A percentile compares a stretch with the other conserved stretches of the same genome.
These are phyloP conservation scores for Cryphonectria radicalis DNA, from an alignment of 2,329 filamentous ascomycete species.

Conservation along the genomic window DNA sequence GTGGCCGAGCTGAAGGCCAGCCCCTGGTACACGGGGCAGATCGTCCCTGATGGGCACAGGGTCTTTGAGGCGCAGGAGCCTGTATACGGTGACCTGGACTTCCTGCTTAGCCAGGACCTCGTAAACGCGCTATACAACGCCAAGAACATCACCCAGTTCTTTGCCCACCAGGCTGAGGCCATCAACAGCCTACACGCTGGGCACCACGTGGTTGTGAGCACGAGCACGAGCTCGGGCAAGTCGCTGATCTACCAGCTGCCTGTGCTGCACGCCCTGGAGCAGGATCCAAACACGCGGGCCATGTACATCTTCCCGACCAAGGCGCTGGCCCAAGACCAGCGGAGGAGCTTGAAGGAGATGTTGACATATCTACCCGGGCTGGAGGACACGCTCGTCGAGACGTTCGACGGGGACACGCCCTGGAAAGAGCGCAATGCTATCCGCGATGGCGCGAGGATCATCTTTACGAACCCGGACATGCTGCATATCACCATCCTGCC, in stretches of 20 bases:
- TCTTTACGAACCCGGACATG: slow-evolving; percentile 99
- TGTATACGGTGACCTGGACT: slow-evolving; percentile 81
- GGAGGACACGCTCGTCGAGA: slow-evolving; percentile 80
- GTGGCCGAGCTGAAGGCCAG: slow-evolving; percentile 79
- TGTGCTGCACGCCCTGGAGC: slow-evolving; percentile 83
- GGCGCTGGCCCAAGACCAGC: slow-evolving; percentile 92
- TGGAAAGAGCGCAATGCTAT: slow-evolving; percentile 79
- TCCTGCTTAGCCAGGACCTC: slow-evolving; percentile 83
- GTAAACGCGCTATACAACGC: slow-evolving; percentile 98
- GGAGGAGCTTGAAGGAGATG: slow-evolving; percentile 83
- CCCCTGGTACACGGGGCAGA: slow-evolving; percentile 89
- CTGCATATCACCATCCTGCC: slow-evolving; percentile 92
- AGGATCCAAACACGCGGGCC: slow-evolving; percentile 75
- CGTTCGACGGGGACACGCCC: slow-evolving; percentile 93
- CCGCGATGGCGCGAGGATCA: slow-evolving; percentile 85
- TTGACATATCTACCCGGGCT: slow-evolving; percentile 79
- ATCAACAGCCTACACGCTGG: slow-evolving; percentile 86
- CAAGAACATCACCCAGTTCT: slow-evolving; percentile 82
- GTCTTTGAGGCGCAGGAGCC: slow-evolving; percentile 86
- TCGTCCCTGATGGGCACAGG: slow-evolving; percentile 90
- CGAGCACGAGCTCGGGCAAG: slow-evolving; percentile 95
- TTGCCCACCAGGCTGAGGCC: slow-evolving; percentile 90
- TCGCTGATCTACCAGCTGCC: slow-evolving; percentile 98
- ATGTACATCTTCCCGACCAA: slow-evolving; percentile 99
- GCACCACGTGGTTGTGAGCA: slow-evolving; percentile 87